These are phyloP conservation scores for Purpureocillium lavendulum DNA, from an alignment of 2,329 filamentous ascomycete genomes.

Conservation along the genomic window DNA sequence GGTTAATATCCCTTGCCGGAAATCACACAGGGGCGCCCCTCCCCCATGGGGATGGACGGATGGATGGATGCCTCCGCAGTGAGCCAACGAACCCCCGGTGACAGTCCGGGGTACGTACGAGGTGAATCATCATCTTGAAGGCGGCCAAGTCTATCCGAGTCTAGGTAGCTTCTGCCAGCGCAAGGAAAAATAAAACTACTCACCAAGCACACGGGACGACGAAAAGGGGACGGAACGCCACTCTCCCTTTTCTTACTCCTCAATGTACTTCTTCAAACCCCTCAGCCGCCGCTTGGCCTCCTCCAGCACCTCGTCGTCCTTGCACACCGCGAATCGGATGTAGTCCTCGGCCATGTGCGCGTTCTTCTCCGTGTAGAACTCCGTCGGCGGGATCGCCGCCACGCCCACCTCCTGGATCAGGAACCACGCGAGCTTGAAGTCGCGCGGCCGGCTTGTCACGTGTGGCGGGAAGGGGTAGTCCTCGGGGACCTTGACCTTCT, in stretches of 20 bases:
- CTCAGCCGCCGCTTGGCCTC: constrained; percentile 68
- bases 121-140: no score
- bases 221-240: no score
- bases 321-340: constrained; percentile 92
- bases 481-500: constrained; percentile 73
- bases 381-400: constrained; percentile 89
- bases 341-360: constrained; percentile 85
- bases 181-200: no score
- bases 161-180: no score
- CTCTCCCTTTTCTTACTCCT: constrained; percentile 9
- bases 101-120: no score
- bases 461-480: constrained; percentile 86
- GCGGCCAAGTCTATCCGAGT: no score
- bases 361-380: constrained; percentile 88
- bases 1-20: no score
- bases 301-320: constrained; percentile 79
- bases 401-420: constrained; percentile 94
- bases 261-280: constrained; percentile 64
- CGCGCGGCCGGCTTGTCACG: constrained; percentile 75
- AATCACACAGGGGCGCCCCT: no score
- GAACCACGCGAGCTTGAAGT: constrained; percentile 96
- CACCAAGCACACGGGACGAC: no score
- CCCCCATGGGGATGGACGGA: neutral
- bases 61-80: neutral
- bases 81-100: neutral